Evolutionary conservation across 345 rosid genomes (phyloP), one percentile per base, ranked within the genome.

Genomic region (Cardamine resedifolia): DNA sequence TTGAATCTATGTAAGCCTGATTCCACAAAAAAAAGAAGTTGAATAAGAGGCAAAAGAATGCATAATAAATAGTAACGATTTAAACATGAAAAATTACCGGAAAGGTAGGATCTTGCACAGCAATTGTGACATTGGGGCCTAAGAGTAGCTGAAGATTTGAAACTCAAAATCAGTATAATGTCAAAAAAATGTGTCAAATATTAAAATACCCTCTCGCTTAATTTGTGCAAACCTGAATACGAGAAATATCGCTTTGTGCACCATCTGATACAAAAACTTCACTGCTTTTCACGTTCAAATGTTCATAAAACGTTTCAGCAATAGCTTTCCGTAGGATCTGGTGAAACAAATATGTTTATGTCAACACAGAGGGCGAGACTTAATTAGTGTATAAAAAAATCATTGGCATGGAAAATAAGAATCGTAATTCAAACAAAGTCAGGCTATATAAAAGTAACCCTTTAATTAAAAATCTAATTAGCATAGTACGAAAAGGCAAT

Each of bases 1-100:
- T 76, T 61, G 96, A 80, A 66, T 91, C 97, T 59, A 89, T 64
- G 62, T 89, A 89, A 45, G 87, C 97, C 94, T 91, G 81, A 10
- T 21, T 55, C 50, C 55, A 74, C 24, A 60, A 65, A 23, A 6
- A 9, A 4, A 70, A 43, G 15, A 47, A 43, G 19, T 1, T n/a
- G 14, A 20, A 64, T 31, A 9, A 21, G 70, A 45, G 8, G 30
- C 7, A 52, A n/a, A 30, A 38, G 9, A 52, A 26, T 45, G 18
- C 11, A 16, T 45, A 18, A 45, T 33, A 19, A 34, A 58, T 7
- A 33, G 9, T 38, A 44, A 72, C 6, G 36, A 26, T 6, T 45
- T 39, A 45, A 66, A 70, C 27, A 44, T 1, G 28, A 38, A 68
- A 31, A 23, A 47, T 72, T 68, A 83, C 90, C 62, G 90, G 90